Evolutionary conservation across 768 basidiomycete genomes (phyloP).

Genomic region (Russula compacta): DNA sequence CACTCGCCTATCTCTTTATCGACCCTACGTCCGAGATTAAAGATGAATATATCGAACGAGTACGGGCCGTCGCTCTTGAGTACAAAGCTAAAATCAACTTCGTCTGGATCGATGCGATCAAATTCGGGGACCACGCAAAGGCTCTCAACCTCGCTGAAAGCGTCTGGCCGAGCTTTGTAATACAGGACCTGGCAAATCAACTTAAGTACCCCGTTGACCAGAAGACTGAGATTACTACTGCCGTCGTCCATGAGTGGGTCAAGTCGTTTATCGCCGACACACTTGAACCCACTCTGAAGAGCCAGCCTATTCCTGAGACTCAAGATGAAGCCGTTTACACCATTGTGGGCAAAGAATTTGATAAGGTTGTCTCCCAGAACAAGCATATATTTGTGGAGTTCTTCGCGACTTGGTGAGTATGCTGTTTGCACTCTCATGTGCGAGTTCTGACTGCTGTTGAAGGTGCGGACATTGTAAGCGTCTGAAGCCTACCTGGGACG

Average conservation of each 20-base stretch:
- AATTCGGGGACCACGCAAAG: conserved; percentile 93
- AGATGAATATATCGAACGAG: conserved; percentile 51
- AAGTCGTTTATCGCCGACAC: conserved; percentile 60
- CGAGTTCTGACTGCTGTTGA: background rate
- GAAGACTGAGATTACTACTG: conserved; percentile 47
- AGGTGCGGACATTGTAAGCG: conserved; percentile 97
- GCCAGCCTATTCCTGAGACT: conserved; percentile 69
- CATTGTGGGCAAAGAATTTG: conserved; percentile 85
- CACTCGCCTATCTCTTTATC: conserved; percentile 91
- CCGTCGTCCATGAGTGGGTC: conserved; percentile 51
- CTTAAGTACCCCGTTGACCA: conserved; percentile 87
- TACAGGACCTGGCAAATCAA: conserved; percentile 77
- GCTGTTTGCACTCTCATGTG: conserved; percentile 7
- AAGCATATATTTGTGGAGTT: conserved; percentile 98
- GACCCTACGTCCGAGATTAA: conserved; percentile 65
- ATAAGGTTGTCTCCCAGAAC: conserved; percentile 73
- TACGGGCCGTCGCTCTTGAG: conserved; percentile 71
- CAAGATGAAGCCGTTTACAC: conserved; percentile 79
- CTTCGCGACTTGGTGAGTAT: conserved; percentile 84
- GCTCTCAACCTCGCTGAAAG: conserved; percentile 78
- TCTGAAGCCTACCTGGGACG: conserved; percentile 90
- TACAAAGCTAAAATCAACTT: conserved; percentile 89
- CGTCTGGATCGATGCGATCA: conserved; percentile 94
- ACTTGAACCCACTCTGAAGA: conserved; percentile 80
- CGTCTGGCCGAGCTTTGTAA: conserved; percentile 90